phyloP scores from a whole-genome alignment of 2,329 filamentous ascomycete species.

The Parastagonospora nodorum region DNA sequence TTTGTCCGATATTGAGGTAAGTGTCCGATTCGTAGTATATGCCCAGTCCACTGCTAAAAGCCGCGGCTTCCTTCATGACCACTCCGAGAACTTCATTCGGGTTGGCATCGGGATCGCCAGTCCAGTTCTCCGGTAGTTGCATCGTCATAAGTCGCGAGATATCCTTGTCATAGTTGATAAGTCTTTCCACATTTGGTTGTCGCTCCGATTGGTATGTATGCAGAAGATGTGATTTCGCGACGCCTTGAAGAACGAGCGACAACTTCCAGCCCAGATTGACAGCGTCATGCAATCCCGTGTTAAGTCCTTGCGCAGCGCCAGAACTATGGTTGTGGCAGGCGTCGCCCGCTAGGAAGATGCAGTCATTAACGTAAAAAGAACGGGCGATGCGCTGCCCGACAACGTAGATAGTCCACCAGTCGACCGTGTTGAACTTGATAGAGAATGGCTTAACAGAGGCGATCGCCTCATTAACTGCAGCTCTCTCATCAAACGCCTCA shows the following conservation, averaged over 20 bases:
- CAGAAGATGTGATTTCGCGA: slow-evolving; percentile 49
- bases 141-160: slow-evolving; percentile 42
- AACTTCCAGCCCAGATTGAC: slow-evolving; percentile 63
- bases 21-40: slow-evolving; percentile 43
- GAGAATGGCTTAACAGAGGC: slow-evolving; percentile 48
- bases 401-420: slow-evolving; percentile 53
- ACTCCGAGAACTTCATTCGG: slow-evolving; percentile 32
- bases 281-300: slow-evolving; percentile 60
- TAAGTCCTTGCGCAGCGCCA: slow-evolving; percentile 63
- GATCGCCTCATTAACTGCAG: slow-evolving; percentile 47
- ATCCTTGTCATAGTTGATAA: slow-evolving; percentile 47
- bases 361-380: slow-evolving; percentile 44
- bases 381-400: slow-evolving; percentile 50
- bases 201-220: slow-evolving; percentile 57
- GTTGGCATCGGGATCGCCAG: slow-evolving; percentile 33
- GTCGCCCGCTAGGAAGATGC: slow-evolving; percentile 62
- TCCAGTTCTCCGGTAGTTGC: slow-evolving; percentile 43
- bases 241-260: slow-evolving; percentile 50
- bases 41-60: slow-evolving; percentile 40
- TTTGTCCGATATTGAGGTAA: slow-evolving; percentile 36
- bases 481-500: slow-evolving; percentile 41
- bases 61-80: slow-evolving; percentile 34
- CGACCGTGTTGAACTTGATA: slow-evolving; percentile 46
- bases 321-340: slow-evolving; percentile 63
- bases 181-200: slow-evolving; percentile 51